Base-by-base conservation (phyloP, 1,284 basidiomycete species). In the Rugosomyces carneus region DNA sequence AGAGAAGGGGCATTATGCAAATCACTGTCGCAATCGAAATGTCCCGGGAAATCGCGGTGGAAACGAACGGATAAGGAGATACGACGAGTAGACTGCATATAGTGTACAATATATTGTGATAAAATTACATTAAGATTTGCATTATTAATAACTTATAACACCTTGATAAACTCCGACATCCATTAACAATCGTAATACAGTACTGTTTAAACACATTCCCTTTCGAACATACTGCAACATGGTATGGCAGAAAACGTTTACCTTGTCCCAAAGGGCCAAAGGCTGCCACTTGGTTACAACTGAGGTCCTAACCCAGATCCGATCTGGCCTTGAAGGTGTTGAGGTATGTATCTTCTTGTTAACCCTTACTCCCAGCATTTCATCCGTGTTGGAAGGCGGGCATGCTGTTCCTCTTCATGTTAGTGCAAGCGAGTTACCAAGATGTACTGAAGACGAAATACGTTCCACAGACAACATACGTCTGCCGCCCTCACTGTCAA, bases 1-100 rank as follows among this genome's bases (percentile, higher is more conserved):
- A 40, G 86, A 92, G 66, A 84, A 87, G 58, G 93, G 93, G 1
- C 93, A 96, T 63, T 95, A 94, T 60, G 93, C 93, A n/a, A 95
- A 95, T 62, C 81, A 89, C 55, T 95, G 93, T 66, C 78, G 86
- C 47, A 90, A 93, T 67, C 72, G 84, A 49, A 89, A 89, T 61
- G 81, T 89, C 26, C 88, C 88, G 47, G 87, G 88, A 18, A 88
- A 85, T 60, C 74, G 85, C 38, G 85, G 86, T 49, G 87, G 87
- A 11, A 63, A 78, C 34, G 84, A 87, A 55, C 63, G 72, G 39
- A 50, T 62, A 20, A 69, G 68, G 56, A 63, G 68, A 56, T 71
- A 64, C 54, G 51, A 53, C 2, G 51, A 53, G 21, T 53, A 34
- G 31, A 34, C 15, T 34, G 13, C n/a, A n/a, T n/a, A n/a, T n/a